phyloP scores from a whole-genome alignment of 23 red algal species.

The Agarophyton chilense region DNA sequence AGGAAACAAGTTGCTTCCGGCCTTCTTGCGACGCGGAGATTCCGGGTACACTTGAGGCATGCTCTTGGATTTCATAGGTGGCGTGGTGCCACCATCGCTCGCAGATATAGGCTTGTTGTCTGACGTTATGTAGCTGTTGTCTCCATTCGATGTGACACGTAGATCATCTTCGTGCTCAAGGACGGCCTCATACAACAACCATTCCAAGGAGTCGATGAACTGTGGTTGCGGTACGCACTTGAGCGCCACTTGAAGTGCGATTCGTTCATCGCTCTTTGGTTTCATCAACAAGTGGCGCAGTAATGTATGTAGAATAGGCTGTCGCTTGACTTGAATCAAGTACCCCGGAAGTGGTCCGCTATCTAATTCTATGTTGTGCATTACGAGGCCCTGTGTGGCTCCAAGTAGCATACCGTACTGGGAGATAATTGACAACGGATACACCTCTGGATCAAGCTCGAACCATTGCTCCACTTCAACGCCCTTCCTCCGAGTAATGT shows the following conservation, averaged over 20 bases:
- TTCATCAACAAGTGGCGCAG: slow-evolving; percentile 75
- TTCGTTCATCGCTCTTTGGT: slow-evolving; percentile 59
- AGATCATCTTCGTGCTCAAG: slow-evolving; percentile 70
- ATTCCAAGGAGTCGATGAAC: slow-evolving; percentile 93
- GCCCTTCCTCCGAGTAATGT: slow-evolving; percentile 20
- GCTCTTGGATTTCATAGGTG: not conserved
- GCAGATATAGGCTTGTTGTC: not conserved
- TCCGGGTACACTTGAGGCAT: slow-evolving; percentile 36
- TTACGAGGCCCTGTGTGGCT: slow-evolving; percentile 57
- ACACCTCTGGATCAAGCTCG: slow-evolving; percentile 93
- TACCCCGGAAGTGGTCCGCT: slow-evolving; percentile 29
- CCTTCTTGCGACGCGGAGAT: slow-evolving; percentile 42
- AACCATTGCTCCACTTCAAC: slow-evolving; percentile 85
- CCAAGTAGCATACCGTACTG: slow-evolving; percentile 80
- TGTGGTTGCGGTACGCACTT: slow-evolving; percentile 82
- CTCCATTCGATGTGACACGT: slow-evolving; percentile 11
- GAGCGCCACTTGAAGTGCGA: slow-evolving; percentile 75
- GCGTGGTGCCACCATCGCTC: not conserved
- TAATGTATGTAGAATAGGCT: slow-evolving; percentile 87
- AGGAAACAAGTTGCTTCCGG: slow-evolving; percentile 57
- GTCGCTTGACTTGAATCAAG: slow-evolving; percentile 76
- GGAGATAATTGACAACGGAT: slow-evolving; percentile 74
- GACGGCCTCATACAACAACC: slow-evolving; percentile 90
- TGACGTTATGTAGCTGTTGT: not conserved
- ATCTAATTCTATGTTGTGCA: slow-evolving; percentile 46